These are phyloP conservation scores for Phyllosticta citriasiana DNA, from an alignment of 2,329 filamentous ascomycete species.

Conservation along the genomic window DNA sequence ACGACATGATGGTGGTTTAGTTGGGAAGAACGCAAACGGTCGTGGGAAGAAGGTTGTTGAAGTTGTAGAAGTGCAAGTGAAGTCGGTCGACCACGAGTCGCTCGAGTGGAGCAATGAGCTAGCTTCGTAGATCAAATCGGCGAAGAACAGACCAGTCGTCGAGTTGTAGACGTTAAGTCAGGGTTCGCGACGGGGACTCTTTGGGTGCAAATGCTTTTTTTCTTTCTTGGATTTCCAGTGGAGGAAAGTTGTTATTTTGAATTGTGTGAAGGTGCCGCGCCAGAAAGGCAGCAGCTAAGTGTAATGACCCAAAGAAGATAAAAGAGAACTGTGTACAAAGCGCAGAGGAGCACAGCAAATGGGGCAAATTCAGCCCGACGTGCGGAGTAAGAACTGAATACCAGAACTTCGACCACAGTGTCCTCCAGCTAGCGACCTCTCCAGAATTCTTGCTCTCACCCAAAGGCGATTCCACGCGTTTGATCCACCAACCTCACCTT, in stretches of 20 bases:
- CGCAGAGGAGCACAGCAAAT: constrained; percentile 7
- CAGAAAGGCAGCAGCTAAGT: constrained; percentile 7
- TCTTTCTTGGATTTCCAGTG: constrained; percentile 10
- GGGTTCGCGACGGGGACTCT: constrained; percentile 9
- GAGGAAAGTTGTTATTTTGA: constrained; percentile 11
- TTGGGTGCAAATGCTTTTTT: constrained; percentile 9
- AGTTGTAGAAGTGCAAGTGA: background rate
- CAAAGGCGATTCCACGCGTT: constrained; percentile 3
- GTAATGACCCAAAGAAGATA: constrained; percentile 7
- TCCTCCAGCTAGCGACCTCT: constrained; percentile 7
- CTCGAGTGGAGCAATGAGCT: constrained; percentile 3
- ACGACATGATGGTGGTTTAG: constrained; percentile 55
- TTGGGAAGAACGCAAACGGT: constrained; percentile 1
- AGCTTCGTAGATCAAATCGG: constrained; percentile 2
- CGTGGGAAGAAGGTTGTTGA: background rate
- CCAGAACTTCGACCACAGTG: constrained; percentile 10
- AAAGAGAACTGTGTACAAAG: constrained; percentile 10
- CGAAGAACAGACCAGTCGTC: background rate
- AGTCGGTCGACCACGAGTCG: background rate
- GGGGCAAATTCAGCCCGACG: constrained; percentile 4
- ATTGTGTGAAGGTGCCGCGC: constrained; percentile 9
- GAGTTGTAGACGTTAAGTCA: constrained; percentile 5
- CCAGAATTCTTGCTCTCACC: constrained; percentile 6
- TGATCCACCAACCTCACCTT: constrained; percentile 10
- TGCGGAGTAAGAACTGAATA: constrained; percentile 11